Conservation (phyloP, 2,329 filamentous ascomycete genomes). For the Arthrobotrys megalospora region DNA sequence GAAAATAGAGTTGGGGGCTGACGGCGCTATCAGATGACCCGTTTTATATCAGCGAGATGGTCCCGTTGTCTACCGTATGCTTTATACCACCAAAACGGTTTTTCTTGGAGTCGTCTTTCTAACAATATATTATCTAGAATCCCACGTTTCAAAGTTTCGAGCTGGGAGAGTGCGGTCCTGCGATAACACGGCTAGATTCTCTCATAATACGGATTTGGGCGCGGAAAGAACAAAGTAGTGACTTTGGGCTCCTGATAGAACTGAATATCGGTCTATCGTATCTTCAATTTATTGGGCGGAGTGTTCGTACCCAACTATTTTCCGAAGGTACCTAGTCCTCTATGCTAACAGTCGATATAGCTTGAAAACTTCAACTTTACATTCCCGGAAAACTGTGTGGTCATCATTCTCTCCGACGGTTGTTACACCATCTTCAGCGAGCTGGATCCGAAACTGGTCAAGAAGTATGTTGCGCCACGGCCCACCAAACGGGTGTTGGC, state of each 20-base stretch:
- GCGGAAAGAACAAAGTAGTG: constrained; percentile 70
- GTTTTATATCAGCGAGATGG: constrained; percentile 77
- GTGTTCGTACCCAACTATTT: constrained; percentile 66
- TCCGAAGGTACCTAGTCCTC: background rate
- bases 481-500: constrained; percentile 65
- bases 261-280: constrained; percentile 72
- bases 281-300: constrained; percentile 76
- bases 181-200: constrained; percentile 72
- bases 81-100: background rate
- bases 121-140: constrained; percentile 68
- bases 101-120: constrained; percentile 13
- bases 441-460: constrained; percentile 65
- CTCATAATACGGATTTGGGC: constrained; percentile 75
- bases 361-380: constrained; percentile 74
- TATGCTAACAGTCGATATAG: constrained; percentile 61
- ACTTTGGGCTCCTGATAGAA: constrained; percentile 74
- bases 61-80: constrained; percentile 72
- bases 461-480: constrained; percentile 66
- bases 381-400: constrained; percentile 75
- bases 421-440: constrained; percentile 76
- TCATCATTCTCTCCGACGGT: constrained; percentile 77
- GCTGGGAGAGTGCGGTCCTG: constrained; percentile 72
- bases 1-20: constrained; percentile 34
- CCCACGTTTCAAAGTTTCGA: constrained; percentile 77
- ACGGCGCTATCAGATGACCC: constrained; percentile 68